Evolutionary conservation across 306 rosid species (phyloP).

Genomic region (Quercus bicolor): DNA sequence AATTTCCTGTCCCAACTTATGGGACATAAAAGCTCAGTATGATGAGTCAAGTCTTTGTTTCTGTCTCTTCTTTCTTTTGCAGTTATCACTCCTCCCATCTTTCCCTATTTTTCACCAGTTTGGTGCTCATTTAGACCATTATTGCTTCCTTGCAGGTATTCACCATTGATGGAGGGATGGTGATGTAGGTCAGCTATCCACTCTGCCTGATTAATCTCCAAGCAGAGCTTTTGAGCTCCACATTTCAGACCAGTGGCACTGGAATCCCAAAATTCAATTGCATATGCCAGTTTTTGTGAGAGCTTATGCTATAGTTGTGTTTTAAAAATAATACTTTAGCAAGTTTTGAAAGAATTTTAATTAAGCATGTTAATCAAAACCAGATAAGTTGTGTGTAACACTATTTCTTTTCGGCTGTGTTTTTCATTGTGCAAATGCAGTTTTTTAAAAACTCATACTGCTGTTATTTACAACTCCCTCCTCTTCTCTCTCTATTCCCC

Average conservation of each 20-base stretch:
- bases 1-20: background rate
- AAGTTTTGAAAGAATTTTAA: slow-evolving; percentile 26
- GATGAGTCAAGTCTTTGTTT: background rate
- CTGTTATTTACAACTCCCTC: background rate
- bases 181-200: slow-evolving; percentile 46
- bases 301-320: slow-evolving; percentile 20
- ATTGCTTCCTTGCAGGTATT: slow-evolving; percentile 55
- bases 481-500: too few relatives aligned
- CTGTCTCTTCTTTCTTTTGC: background rate
- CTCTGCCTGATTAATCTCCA: background rate
- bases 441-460: background rate
- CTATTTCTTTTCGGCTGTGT: background rate
- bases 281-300: slow-evolving; percentile 1
- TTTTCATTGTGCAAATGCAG: slow-evolving; percentile 9
- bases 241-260: slow-evolving; percentile 10
- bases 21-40: background rate
- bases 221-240: slow-evolving; percentile 6
- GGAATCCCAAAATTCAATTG: slow-evolving; percentile 12
- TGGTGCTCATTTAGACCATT: slow-evolving; percentile 1
- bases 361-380: slow-evolving; percentile 27
- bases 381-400: slow-evolving; percentile 6
- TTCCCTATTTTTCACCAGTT: background rate
- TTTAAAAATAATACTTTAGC: slow-evolving; percentile 5
- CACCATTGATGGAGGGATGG: slow-evolving; percentile 96
- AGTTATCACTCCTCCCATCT: background rate